Conservation (phyloP, 805 yeast genomes). For the Schizosaccharomyces japonicus region DNA sequence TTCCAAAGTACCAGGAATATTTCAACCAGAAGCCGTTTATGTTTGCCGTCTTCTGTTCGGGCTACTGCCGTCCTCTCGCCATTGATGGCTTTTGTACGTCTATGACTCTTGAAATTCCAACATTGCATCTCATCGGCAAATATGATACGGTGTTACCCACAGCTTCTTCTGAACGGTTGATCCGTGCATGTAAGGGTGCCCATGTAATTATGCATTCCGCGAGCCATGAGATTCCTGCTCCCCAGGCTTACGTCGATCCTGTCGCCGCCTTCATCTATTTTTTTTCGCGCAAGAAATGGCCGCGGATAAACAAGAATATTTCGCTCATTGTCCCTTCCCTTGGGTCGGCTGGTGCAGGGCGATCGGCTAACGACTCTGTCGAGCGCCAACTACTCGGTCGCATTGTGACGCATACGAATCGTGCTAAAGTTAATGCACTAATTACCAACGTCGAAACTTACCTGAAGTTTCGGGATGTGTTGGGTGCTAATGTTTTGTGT, state of each 20-base stretch:
- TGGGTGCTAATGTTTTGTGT: not conserved
- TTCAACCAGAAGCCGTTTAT: not conserved
- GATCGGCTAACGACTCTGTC: not conserved
- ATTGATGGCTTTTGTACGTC: not conserved
- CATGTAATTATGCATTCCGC: not conserved
- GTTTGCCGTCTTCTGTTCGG: not conserved
- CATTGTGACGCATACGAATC: not conserved
- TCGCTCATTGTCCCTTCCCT: not conserved
- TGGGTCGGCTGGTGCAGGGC: not conserved
- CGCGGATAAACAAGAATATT: not conserved
- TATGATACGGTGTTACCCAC: not conserved
- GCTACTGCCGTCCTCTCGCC: not conserved
- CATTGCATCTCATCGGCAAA: constrained; percentile 1
- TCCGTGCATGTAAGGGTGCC: not conserved
- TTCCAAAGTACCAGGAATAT: constrained; percentile 2
- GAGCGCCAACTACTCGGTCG: not conserved
- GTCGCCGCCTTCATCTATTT: not conserved
- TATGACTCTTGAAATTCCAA: not conserved
- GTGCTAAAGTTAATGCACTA: not conserved
- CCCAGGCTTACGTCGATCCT: not conserved
- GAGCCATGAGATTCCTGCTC: not conserved
- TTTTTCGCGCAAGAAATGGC: not conserved
- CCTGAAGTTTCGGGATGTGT: not conserved
- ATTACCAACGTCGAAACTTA: not conserved
- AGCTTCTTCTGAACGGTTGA: not conserved